A percentile compares a stretch with the other conserved stretches of the same genome.
phyloP scores from a whole-genome alignment of 768 basidiomycete species.

The Phanerochaete sordida region DNA sequence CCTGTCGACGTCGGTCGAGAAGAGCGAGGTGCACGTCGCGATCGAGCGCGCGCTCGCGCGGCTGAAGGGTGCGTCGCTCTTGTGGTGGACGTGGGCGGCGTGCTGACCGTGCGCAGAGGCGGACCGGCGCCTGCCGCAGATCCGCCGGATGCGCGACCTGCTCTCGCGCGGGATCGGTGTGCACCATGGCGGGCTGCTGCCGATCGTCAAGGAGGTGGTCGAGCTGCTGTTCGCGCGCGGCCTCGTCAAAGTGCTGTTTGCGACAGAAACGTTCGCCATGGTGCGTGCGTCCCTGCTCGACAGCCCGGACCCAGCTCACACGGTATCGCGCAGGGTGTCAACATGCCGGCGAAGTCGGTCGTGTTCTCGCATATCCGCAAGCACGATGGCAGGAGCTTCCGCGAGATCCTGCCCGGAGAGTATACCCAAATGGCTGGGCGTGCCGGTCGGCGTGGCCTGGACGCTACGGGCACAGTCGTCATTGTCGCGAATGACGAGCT shows the following conservation, averaged over 20 bases:
- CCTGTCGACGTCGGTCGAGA: constrained; percentile 85
- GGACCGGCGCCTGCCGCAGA: constrained; percentile 92
- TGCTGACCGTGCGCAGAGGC: too few relatives aligned
- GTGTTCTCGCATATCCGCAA: constrained; percentile 95
- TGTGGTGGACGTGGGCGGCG: too few relatives aligned
- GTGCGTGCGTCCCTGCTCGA: constrained; percentile 44
- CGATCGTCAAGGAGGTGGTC: constrained; percentile 97
- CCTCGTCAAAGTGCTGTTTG: constrained; percentile 93
- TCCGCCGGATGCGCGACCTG: constrained; percentile 83
- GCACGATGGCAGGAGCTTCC: constrained; percentile 91
- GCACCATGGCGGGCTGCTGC: constrained; percentile 94
- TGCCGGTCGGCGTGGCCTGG: constrained; percentile 93
- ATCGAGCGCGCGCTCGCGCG: constrained; percentile 90
- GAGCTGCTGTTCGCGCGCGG: constrained; percentile 96
- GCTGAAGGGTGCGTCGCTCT: constrained; percentile 66
- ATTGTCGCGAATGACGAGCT: constrained; percentile 80
- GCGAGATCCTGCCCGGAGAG: constrained; percentile 86
- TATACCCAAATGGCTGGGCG: constrained; percentile 99
- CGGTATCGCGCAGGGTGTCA: constrained; percentile 71
- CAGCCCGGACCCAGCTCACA: too few relatives aligned
- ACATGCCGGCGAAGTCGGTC: constrained; percentile 98
- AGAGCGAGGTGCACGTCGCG: constrained; percentile 94
- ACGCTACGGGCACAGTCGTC: constrained; percentile 93
- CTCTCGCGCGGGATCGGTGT: constrained; percentile 93
- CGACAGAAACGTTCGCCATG: constrained; percentile 99